phyloP scores from a whole-genome alignment of 768 basidiomycete species.

The Leccinum uliginosum region DNA sequence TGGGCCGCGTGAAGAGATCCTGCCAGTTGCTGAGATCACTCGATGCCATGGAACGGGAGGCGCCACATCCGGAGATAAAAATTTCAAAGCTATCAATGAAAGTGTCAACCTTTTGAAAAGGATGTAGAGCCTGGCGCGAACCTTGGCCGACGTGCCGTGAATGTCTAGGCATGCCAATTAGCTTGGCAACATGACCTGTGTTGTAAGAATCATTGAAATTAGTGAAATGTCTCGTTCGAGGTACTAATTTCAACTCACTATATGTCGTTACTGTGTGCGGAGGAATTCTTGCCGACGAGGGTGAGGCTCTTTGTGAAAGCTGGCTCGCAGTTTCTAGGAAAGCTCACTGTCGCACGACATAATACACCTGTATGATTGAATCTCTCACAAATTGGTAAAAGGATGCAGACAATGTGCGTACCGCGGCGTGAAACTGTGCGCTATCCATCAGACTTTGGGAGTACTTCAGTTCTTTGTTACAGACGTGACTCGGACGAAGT shows the following conservation, averaged over 20 bases:
- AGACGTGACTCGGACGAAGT: too few relatives aligned
- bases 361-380: slow-evolving; percentile 53
- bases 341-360: slow-evolving; percentile 50
- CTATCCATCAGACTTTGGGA: too few relatives aligned
- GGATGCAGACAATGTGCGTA: slow-evolving; percentile 23
- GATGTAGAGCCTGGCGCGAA: slow-evolving; percentile 23
- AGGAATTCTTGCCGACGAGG: slow-evolving; percentile 45
- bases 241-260: slow-evolving; percentile 36
- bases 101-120: background rate
- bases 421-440: slow-evolving; percentile 60
- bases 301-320: background rate
- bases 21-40: slow-evolving; percentile 65
- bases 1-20: slow-evolving; percentile 79
- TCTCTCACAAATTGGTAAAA: background rate
- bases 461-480: background rate
- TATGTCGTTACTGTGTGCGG: slow-evolving; percentile 68
- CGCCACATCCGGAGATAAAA: slow-evolving; percentile 51
- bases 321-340: background rate
- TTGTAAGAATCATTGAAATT: background rate
- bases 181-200: slow-evolving; percentile 72
- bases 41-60: slow-evolving; percentile 82
- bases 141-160: slow-evolving; percentile 84
- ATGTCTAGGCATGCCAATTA: slow-evolving; percentile 75
- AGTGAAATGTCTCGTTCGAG: slow-evolving; percentile 2
- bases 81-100: slow-evolving; percentile 62